Percentiles rank a stretch among this genome's conserved stretches.
Conservation (phyloP, 805 yeast genomes). For the Yarrowia sp. region DNA sequence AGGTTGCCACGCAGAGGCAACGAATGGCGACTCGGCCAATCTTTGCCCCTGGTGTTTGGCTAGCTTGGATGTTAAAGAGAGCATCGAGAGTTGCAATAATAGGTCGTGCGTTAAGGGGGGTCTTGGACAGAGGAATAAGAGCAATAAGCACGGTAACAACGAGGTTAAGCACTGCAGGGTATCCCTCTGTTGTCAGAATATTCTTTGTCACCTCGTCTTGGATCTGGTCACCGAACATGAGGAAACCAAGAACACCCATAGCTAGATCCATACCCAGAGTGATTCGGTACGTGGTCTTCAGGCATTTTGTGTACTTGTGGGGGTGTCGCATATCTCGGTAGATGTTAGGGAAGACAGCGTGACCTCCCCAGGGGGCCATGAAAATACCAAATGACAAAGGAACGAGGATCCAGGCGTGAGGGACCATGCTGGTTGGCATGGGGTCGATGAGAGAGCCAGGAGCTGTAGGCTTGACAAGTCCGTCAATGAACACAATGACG, state of each 20-base stretch:
- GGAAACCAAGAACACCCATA: conserved; percentile 63
- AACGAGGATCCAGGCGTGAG: conserved; percentile 50
- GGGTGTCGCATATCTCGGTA: conserved; percentile 73
- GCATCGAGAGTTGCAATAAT: conserved; percentile 67
- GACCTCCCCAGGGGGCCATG: conserved; percentile 75
- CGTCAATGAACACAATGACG: conserved; percentile 55
- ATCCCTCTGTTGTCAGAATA: conserved; percentile 60
- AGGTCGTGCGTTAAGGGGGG: conserved; percentile 81
- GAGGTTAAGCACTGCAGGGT: conserved; percentile 56
- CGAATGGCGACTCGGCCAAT: conserved; percentile 37
- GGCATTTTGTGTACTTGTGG: conserved; percentile 49
- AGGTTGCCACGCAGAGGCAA: conserved; percentile 50
- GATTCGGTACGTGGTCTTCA: conserved; percentile 52
- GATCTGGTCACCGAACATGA: conserved; percentile 72
- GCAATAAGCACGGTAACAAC: conserved; percentile 65
- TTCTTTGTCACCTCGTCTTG: conserved; percentile 76
- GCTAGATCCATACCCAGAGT: conserved; percentile 56
- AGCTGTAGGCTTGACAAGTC: conserved; percentile 52
- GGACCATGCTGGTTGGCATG: conserved; percentile 67
- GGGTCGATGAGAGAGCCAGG: conserved; percentile 74
- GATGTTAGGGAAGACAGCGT: conserved; percentile 73
- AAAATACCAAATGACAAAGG: conserved; percentile 42
- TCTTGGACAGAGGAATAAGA: conserved; percentile 77
- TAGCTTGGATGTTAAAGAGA: conserved; percentile 31
- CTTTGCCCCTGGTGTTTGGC: background rate